These are phyloP conservation scores for Collybia mongolica DNA, from an alignment of 768 basidiomycete genomes.

Conservation along the genomic window DNA sequence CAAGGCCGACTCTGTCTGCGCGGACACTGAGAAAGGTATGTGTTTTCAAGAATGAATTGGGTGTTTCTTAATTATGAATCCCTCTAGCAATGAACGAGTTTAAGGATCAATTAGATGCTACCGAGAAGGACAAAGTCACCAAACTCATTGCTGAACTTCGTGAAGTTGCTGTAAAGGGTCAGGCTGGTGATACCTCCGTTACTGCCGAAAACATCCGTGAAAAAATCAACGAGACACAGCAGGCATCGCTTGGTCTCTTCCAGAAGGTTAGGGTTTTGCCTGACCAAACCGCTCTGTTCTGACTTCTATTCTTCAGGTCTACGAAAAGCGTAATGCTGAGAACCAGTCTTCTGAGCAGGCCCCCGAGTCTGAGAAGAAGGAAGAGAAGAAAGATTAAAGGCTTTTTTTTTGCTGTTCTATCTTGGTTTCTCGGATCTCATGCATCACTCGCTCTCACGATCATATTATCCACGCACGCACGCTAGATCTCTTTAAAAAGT, in stretches of 20 bases:
- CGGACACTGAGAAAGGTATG: conserved; percentile 94
- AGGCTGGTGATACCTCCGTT: conserved; percentile 77
- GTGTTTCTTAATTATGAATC: conserved; percentile 6
- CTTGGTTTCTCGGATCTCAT: background rate
- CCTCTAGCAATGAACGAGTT: conserved; percentile 88
- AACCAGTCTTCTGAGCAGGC: conserved; percentile 45
- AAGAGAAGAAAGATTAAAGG: conserved; percentile 85
- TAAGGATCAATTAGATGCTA: conserved; percentile 91
- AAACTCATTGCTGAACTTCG: conserved; percentile 86
- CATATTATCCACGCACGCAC: background rate
- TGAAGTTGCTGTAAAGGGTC: conserved; percentile 87
- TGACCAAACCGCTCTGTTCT: too few relatives aligned
- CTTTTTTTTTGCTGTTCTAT: background rate
- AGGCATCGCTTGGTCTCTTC: conserved; percentile 95
- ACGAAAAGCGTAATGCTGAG: conserved; percentile 89
- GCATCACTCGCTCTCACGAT: background rate
- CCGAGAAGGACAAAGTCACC: conserved; percentile 93
- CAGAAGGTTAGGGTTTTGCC: conserved; percentile 66
- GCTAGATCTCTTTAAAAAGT: conserved; percentile 1
- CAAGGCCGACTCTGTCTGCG: conserved; percentile 91
- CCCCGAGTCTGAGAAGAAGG: conserved; percentile 47
- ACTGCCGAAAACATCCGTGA: conserved; percentile 87
- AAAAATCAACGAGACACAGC: conserved; percentile 92
- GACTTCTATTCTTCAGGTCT: conserved; percentile 43
- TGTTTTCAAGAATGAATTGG: background rate